Evolutionary conservation across 768 basidiomycete species (phyloP).

Genomic region (Mycena vulgaris): DNA sequence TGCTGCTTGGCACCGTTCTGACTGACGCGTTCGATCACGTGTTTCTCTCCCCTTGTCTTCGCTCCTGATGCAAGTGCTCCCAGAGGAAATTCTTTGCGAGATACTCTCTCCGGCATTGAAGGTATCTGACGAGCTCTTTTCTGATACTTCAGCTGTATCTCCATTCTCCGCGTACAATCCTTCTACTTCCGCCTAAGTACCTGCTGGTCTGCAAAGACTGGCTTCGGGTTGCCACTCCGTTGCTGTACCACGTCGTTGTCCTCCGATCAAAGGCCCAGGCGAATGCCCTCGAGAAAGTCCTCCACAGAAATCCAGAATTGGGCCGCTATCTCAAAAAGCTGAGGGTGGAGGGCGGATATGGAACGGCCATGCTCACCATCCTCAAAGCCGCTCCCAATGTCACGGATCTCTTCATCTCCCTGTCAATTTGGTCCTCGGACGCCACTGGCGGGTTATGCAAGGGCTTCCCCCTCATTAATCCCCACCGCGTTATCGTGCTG

Average conservation of each 20-base stretch:
- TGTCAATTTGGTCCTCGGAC: slow-evolving; percentile 7
- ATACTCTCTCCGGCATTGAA: slow-evolving; percentile 2
- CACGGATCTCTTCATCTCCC: neutral
- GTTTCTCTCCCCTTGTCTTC: no score
- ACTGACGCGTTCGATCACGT: no score
- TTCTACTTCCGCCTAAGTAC: slow-evolving; percentile 6
- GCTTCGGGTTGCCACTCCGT: slow-evolving; percentile 38
- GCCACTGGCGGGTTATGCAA: neutral
- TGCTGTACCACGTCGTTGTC: slow-evolving; percentile 43
- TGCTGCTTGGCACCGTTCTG: no score
- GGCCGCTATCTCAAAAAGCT: neutral
- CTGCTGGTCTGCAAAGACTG: slow-evolving; percentile 22
- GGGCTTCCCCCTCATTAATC: slow-evolving; percentile 7
- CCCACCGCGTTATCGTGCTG: neutral
- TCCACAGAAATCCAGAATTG: neutral
- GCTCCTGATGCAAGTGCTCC: no score
- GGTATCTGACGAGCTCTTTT: neutral
- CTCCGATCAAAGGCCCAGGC: slow-evolving; percentile 34
- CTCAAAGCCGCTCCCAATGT: neutral
- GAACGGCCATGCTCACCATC: slow-evolving; percentile 2
- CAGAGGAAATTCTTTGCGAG: slow-evolving; percentile 4
- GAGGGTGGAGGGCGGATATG: neutral
- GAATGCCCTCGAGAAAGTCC: neutral
- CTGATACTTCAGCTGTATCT: slow-evolving; percentile 10
- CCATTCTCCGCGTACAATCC: neutral